Base-by-base conservation (phyloP, 805 yeast genomes). In the Suhomyces emberorum region DNA sequence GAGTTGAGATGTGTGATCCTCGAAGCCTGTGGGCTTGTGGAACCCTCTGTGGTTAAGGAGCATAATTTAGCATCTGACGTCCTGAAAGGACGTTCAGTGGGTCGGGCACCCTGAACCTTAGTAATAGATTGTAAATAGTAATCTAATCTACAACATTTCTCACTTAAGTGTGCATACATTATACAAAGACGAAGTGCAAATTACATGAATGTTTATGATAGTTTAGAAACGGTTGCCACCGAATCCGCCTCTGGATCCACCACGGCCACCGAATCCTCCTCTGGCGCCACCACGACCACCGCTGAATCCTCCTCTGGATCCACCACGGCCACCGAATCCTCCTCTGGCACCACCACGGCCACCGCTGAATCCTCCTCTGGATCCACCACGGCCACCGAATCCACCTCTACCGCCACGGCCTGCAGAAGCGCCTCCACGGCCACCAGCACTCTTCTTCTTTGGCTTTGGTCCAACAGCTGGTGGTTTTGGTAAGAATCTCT, bases 401-500 rank as follows among this genome's bases (percentile, higher is more conserved):
- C 41, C 41, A 12, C 49, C 50, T 38, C 74, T 70, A 23, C 39
- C 35, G 31, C 68, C 65, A 26, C 69, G 69, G 28, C 72, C 61
- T 26, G 57, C 54, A 25, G 77, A 74, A 20, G 63, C 52, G 21
- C 59, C 51, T 30, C 79, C 76, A 42, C 79, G 77, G 41, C 76
- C 72, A 28, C 74, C 69, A 52, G 78, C 70, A 64, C 81, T 72
- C 71, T 78, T 81, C 68, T 72, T 82, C 61, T 83, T 78, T 49
- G 84, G 82, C 59, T 83, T 83, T 47, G 95, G 93, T 27, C 89
- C 91, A 31, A 77, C 77, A 38, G 77, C 82, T 72, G 87, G 87
- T 34, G 99, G 95, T 70, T 91, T 88, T 48, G 99, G 99, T 64
- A 93, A 73, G 71, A 93, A 93, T 72, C 98, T 81, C 55, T 93